Evolutionary conservation across 192 early-diverging fungal genomes (phyloP).

Genomic region (Rhizoclosmatium globosum): DNA sequence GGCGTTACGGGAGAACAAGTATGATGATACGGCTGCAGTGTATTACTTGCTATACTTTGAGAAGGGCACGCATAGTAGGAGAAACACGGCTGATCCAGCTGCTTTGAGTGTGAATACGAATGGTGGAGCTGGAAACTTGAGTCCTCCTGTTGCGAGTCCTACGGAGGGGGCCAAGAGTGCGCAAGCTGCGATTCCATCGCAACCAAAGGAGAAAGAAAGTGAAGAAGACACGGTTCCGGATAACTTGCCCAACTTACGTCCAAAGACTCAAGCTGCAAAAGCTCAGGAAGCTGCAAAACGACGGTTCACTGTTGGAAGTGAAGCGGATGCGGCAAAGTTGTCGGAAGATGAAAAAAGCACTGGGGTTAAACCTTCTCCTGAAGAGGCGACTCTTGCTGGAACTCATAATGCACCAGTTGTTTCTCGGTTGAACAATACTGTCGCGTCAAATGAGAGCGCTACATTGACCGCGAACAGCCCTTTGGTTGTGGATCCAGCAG

Average conservation of each 20-base stretch:
- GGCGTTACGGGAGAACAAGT: conserved; percentile 60
- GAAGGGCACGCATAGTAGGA: conserved; percentile 43
- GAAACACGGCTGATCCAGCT: background rate
- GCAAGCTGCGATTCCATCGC: conserved; percentile 16
- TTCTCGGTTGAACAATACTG: conserved; percentile 15
- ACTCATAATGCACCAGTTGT: background rate
- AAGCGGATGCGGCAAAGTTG: conserved; percentile 54
- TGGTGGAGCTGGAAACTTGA: background rate
- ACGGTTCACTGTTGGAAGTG: conserved; percentile 61
- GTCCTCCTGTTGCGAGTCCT: conserved; percentile 24
- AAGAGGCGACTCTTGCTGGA: background rate
- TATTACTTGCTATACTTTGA: conserved; percentile 71
- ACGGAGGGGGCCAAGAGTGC: conserved; percentile 8
- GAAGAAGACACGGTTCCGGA: background rate
- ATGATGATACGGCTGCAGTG: conserved; percentile 63
- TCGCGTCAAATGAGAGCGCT: background rate
- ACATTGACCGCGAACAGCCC: background rate
- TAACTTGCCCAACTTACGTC: conserved; percentile 20
- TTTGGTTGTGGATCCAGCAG: background rate
- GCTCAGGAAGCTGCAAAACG: conserved; percentile 29
- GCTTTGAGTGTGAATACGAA: background rate
- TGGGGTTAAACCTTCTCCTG: background rate
- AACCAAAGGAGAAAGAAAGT: background rate
- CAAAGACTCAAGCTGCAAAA: background rate
- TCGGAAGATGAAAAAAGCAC: conserved; percentile 45